Evolutionary conservation across 257 asterid species (phyloP).

Genomic region (Nicotiana undulata): DNA sequence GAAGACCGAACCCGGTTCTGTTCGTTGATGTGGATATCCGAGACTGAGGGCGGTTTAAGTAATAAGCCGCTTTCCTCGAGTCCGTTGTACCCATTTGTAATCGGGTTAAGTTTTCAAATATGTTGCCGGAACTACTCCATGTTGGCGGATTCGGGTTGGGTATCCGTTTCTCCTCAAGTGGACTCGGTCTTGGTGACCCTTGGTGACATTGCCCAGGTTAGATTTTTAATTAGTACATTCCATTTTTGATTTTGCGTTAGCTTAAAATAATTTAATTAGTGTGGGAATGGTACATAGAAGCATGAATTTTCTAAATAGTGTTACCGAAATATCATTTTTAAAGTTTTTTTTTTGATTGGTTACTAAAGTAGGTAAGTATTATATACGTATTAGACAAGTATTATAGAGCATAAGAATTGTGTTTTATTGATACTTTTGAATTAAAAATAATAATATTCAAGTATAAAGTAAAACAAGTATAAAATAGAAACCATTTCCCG

Average conservation of each 20-base stretch:
- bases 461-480: too few species aligned
- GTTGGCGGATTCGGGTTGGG: conserved; percentile 66
- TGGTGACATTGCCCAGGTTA: conserved; percentile 81
- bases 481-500: background rate
- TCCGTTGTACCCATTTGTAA: conserved; percentile 56
- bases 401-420: background rate
- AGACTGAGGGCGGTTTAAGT: conserved; percentile 21
- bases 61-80: conserved; percentile 24
- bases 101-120: conserved; percentile 51
- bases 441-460: too few species aligned
- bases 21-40: conserved; percentile 57
- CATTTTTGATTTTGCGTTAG: background rate
- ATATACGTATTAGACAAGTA: background rate
- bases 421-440: background rate
- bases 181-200: conserved; percentile 54
- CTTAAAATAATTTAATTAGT: background rate
- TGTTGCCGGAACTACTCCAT: conserved; percentile 30
- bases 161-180: conserved; percentile 31
- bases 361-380: background rate
- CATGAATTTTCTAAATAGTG: too few species aligned
- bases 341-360: background rate
- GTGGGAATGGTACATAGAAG: background rate
- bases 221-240: background rate
- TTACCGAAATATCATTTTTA: background rate
- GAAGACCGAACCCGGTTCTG: conserved; percentile 21